Base-by-base conservation (phyloP, 441 rosid species). In the Adansonia gregorii region DNA sequence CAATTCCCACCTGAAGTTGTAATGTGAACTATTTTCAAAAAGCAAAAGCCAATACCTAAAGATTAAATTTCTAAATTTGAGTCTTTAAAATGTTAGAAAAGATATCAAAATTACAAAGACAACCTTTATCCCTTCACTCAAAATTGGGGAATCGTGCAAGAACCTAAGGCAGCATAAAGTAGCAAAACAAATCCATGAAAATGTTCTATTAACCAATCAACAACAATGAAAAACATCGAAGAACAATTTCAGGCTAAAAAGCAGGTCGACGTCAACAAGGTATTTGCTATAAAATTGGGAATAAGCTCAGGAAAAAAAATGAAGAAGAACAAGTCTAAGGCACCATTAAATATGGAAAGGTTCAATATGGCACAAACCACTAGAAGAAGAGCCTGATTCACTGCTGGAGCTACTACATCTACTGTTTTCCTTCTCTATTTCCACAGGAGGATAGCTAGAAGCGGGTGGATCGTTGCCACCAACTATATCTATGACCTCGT, bases 371-470 rank as follows among this genome's bases (percentile, higher is more conserved):
- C 56, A 86, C 94, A 55, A 86, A 93, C 94, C 95, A 84, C 87
- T 88, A 72, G 94, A 88, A 78, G 98, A 91, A 77, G 94, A 91
- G 60, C 90, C 93, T 49, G 94, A 91, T 74, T 87, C 94, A 85
- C 97, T 83, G 78, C 93, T 82, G 61, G 96, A 93, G 87, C 92
- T 85, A 85, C 90, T 87, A 78, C 86, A 58, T 86, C 89, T 91
- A 75, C 81, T 85, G 81, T 81, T 86, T 80, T 88, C 94, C 83
- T 83, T 88, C 83, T 90, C 96, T 79, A 88, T 85, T 80, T 86
- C 87, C 43, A 86, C 88, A 14, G 87, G 80, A 60, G 85, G 87
- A 69, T 92, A 92, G 74, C 89, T 27, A 27, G 35, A 27, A 27
- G 35, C 35, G 35, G 35, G 35, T 1, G 35, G 35, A 27, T 27